These are phyloP conservation scores for Fonsecaea nubica DNA, from an alignment of 2,329 filamentous ascomycete species.

Conservation along the genomic window DNA sequence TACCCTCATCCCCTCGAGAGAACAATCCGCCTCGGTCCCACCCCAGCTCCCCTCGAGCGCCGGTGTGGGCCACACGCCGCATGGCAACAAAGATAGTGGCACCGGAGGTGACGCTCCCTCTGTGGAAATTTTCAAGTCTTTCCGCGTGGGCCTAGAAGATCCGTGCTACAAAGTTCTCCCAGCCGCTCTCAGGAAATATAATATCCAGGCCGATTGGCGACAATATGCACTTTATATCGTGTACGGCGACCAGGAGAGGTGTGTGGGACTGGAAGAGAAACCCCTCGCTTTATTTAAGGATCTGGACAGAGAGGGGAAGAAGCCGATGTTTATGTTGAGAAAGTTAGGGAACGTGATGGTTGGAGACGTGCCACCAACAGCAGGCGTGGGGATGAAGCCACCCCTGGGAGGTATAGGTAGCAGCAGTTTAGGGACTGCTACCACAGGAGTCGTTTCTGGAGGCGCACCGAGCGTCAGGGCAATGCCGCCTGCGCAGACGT, in stretches of 20 bases:
- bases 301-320: conserved; percentile 93
- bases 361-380: conserved; percentile 27
- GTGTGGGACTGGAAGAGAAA: conserved; percentile 87
- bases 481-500: conserved; percentile 24
- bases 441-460: conserved; percentile 11
- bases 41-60: conserved; percentile 34
- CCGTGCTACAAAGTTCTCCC: conserved; percentile 97
- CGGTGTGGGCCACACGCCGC: conserved; percentile 33
- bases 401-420: conserved; percentile 15
- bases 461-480: conserved; percentile 27
- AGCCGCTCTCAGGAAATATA: conserved; percentile 95
- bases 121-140: conserved; percentile 98
- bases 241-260: conserved; percentile 97
- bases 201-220: conserved; percentile 96
- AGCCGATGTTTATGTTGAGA: conserved; percentile 98
- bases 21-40: conserved; percentile 38
- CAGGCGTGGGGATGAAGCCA: conserved; percentile 29
- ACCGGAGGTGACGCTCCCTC: conserved; percentile 46
- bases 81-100: conserved; percentile 12
- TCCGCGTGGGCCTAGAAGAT: conserved; percentile 96
- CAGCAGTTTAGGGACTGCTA: conserved; percentile 11
- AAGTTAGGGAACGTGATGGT: conserved; percentile 57
- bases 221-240: conserved; percentile 98
- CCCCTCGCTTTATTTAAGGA: conserved; percentile 97
- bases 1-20: conserved; percentile 36